A percentile compares a stretch with the other conserved stretches of the same genome.
Conservation (phyloP, 2,329 filamentous ascomycete genomes). For the Bipolaris sorokiniana region DNA sequence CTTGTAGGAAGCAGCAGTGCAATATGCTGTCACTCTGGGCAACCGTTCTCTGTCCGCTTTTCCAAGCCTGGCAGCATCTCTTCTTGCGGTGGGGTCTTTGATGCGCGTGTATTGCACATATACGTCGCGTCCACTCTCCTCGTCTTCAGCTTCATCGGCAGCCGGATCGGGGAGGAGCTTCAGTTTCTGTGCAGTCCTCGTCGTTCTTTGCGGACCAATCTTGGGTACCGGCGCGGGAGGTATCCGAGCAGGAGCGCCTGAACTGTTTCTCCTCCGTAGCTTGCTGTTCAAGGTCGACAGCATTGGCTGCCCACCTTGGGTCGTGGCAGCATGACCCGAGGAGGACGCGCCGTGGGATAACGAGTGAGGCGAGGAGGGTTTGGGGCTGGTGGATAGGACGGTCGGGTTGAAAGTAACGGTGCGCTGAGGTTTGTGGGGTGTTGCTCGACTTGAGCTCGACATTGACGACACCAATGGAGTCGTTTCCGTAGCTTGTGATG, state of each 20-base stretch:
- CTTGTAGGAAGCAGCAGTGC: constrained; percentile 89
- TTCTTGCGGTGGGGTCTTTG: constrained; percentile 90
- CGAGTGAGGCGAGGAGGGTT: constrained; percentile 42
- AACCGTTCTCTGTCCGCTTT: constrained; percentile 89
- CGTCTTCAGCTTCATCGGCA: constrained; percentile 75
- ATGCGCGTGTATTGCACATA: constrained; percentile 98
- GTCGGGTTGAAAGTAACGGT: constrained; percentile 79
- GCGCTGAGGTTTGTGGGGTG: constrained; percentile 55
- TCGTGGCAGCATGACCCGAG: constrained; percentile 41
- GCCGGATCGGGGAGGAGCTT: constrained; percentile 95
- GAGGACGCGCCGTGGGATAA: constrained; percentile 35
- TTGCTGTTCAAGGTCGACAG: constrained; percentile 86
- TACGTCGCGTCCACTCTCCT: constrained; percentile 92
- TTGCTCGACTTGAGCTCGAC: constrained; percentile 32
- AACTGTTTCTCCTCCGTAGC: constrained; percentile 83
- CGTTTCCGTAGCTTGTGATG: constrained; percentile 46
- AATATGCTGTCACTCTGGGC: constrained; percentile 94
- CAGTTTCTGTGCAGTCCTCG: constrained; percentile 93
- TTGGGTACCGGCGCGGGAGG: constrained; percentile 63
- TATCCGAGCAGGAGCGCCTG: constrained; percentile 64
- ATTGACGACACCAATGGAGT: constrained; percentile 48
- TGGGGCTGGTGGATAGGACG: constrained; percentile 55
- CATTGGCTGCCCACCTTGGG: constrained; percentile 50
- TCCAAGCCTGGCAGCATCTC: constrained; percentile 88
- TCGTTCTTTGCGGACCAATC: constrained; percentile 92